Evolutionary conservation across 345 rosid genomes (phyloP).

Genomic region (Populus ilicifolia): DNA sequence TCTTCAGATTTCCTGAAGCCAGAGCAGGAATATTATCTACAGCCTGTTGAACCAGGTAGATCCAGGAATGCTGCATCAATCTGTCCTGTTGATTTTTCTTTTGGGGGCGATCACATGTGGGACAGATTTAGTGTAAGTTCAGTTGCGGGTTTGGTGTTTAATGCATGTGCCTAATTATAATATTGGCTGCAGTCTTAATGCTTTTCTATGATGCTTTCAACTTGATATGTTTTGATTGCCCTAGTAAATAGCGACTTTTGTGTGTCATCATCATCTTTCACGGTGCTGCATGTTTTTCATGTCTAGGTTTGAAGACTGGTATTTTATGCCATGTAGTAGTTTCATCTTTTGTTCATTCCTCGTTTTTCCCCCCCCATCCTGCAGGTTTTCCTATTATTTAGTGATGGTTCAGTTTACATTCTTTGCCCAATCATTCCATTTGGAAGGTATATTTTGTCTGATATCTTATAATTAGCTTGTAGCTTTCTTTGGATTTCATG

Average conservation of each 20-base stretch:
- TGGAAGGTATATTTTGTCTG: slow-evolving; percentile 56
- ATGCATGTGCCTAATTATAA: background rate
- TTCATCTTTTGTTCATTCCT: slow-evolving; percentile 2
- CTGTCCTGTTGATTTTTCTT: slow-evolving; percentile 79
- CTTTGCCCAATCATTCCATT: slow-evolving; percentile 91
- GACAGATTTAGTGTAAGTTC: slow-evolving; percentile 86
- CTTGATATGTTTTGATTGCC: background rate
- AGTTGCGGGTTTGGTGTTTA: slow-evolving; percentile 1
- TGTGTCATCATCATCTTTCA: background rate
- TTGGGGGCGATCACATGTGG: slow-evolving; percentile 95
- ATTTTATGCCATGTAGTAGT: background rate
- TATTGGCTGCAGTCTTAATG: background rate
- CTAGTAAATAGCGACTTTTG: background rate
- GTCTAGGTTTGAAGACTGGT: slow-evolving; percentile 1
- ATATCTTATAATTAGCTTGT: background rate
- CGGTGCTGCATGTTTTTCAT: background rate
- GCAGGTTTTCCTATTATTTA: slow-evolving; percentile 83
- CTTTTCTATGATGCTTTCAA: background rate
- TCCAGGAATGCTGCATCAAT: slow-evolving; percentile 70
- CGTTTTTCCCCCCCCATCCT: slow-evolving; percentile 8
- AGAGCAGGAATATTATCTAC: slow-evolving; percentile 92
- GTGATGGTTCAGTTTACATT: slow-evolving; percentile 79
- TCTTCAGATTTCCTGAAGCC: slow-evolving; percentile 68
- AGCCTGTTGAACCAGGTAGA: slow-evolving; percentile 82
- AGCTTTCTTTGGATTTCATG: background rate